These are phyloP conservation scores for Sporothrix sp. DNA, from an alignment of 2,329 filamentous ascomycete genomes.

Conservation along the genomic window DNA sequence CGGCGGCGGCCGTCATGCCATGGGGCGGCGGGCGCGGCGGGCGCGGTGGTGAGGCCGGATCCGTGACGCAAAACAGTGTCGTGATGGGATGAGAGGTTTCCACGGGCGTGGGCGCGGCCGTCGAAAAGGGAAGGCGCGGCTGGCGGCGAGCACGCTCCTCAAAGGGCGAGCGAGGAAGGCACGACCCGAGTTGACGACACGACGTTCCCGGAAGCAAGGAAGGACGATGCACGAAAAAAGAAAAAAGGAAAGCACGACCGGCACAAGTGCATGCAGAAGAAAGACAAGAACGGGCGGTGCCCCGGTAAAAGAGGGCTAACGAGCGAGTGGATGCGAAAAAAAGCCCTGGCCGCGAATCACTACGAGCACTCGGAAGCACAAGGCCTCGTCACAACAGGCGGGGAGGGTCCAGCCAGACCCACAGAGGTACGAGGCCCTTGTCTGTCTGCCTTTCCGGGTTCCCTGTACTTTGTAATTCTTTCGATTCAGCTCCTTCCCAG, in stretches of 20 bases:
- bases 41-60: not conserved
- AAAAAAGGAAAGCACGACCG: not conserved
- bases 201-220: not conserved
- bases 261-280: not conserved
- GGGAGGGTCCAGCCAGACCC: no score
- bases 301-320: slow-evolving; percentile 3
- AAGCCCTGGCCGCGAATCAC: no score
- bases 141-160: not conserved
- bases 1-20: slow-evolving; percentile 1
- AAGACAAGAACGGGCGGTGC: not conserved
- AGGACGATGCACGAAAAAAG: not conserved
- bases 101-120: no score
- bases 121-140: not conserved
- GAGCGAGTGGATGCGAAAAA: not conserved
- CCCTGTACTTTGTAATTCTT: no score
- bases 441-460: not conserved
- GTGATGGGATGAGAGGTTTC: not conserved
- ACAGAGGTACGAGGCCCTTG: no score
- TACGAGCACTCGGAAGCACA: no score
- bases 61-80: no score
- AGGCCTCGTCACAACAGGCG: no score
- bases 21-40: not conserved
- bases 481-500: no score
- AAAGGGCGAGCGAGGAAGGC: not conserved
- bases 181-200: not conserved